Evolutionary conservation across 306 rosid species (phyloP), one percentile per base, ranked within the genome.

Genomic region (Erythrophleum fordii): DNA sequence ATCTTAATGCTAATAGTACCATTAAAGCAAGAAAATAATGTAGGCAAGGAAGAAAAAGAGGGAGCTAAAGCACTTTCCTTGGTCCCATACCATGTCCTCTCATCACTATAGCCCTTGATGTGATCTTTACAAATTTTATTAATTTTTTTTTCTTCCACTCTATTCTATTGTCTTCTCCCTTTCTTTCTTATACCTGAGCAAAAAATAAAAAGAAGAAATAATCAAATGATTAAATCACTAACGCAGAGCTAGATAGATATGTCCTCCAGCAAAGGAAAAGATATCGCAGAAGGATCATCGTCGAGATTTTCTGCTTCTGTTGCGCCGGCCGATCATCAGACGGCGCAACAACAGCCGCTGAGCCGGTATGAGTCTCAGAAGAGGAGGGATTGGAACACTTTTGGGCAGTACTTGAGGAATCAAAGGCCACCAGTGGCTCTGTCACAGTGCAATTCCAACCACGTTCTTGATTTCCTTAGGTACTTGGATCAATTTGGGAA

Each of bases 361-460:
- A 94, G 93, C 77, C 83, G 94, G 20, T 92, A 92, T 49, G 97
- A 94, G 80, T 91, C 97, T 3, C 98, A 92, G 70, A 92, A 94
- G 89, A 84, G 93, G 71, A 85, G 97, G 13, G 97, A 92, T 85
- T 92, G 97, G 97, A 91, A 87, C 89, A 91, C 98, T 10, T 94
- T 94, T 71, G 97, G 97, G 26, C 98, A 94, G 82, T 94, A 94
- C 79, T 81, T 94, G 35, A 92, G 88, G 82, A 94, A 94, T 73
- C 98, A 92, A 61, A 88, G 94, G 62, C 98, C 98, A 0, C 95
- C 98, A 0, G 79, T 94, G 17, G 60, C 87, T 14, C 91, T 94
- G 0, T 87, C 95, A 0, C 90, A 92, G 61, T 92, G 97, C 82
- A 91, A 89, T 62, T 95, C 95, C 0, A 93, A 80, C 48, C 91